Percentiles rank a stretch among this genome's conserved stretches.
Conservation (phyloP, 805 yeast species). For the Alloascoidea africana region DNA sequence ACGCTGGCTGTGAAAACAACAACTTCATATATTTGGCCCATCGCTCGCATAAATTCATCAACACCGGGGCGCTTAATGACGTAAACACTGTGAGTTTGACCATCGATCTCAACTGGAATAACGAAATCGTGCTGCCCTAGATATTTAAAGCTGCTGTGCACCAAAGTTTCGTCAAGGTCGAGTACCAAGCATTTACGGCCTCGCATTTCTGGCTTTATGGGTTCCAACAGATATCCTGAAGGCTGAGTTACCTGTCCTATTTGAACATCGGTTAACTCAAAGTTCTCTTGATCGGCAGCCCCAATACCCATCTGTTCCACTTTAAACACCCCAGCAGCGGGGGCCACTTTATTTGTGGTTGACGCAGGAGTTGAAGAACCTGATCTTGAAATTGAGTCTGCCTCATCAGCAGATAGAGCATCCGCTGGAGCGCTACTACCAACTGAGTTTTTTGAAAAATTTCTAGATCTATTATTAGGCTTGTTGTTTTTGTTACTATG, state of each 20-base stretch:
- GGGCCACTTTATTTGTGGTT: too few species aligned
- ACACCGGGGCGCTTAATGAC: conserved; percentile 98
- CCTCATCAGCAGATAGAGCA: too few species aligned
- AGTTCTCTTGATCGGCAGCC: background rate
- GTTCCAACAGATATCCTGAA: conserved; percentile 30
- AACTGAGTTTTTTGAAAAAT: too few species aligned
- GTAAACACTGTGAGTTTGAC: conserved; percentile 83
- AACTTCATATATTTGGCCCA: conserved; percentile 82
- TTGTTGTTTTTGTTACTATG: too few species aligned
- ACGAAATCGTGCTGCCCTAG: conserved; percentile 90
- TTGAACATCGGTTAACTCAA: background rate
- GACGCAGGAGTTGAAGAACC: too few species aligned
- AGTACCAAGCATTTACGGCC: conserved; percentile 76
- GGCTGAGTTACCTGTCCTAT: background rate
- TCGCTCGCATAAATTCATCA: conserved; percentile 73
- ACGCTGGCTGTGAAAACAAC: conserved; percentile 97
- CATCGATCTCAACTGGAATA: conserved; percentile 93
- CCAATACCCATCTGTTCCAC: background rate
- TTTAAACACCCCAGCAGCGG: background rate
- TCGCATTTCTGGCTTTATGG: conserved; percentile 30
- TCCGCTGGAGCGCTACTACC: too few species aligned
- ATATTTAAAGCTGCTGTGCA: conserved; percentile 88
- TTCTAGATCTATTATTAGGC: too few species aligned
- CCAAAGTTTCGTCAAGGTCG: conserved; percentile 92
- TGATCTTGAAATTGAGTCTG: too few species aligned